A percentile compares a stretch with the other conserved stretches of the same genome.
phyloP scores from a whole-genome alignment of 2,329 filamentous ascomycete genomes.

The Chalaropsis thielavioides region DNA sequence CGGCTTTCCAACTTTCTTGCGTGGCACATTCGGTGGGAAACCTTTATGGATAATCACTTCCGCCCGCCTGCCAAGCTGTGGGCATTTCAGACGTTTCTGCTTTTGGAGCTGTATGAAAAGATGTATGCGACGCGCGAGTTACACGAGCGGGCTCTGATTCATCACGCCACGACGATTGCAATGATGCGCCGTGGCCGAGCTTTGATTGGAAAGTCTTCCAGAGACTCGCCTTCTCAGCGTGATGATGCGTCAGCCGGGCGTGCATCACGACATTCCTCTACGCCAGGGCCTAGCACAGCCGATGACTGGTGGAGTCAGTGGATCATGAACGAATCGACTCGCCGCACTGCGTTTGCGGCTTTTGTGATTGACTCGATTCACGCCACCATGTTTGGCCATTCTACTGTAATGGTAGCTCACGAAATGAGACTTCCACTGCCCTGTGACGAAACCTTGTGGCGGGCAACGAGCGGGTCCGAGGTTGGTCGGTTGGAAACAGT shows the following conservation, averaged over 20 bases:
- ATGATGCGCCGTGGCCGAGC: constrained; percentile 89
- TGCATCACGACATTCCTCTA: constrained; percentile 44
- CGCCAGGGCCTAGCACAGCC: constrained; percentile 49
- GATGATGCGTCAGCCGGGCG: constrained; percentile 40
- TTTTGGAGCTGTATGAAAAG: constrained; percentile 92
- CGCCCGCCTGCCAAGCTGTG: constrained; percentile 85
- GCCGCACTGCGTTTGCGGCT: constrained; percentile 79
- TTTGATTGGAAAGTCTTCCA: constrained; percentile 65
- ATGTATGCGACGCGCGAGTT: constrained; percentile 87
- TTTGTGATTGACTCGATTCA: constrained; percentile 94
- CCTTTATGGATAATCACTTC: constrained; percentile 84
- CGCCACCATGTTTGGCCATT: constrained; percentile 95
- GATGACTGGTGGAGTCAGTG: constrained; percentile 94
- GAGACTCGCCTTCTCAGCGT: constrained; percentile 66
- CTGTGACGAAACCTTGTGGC: constrained; percentile 87
- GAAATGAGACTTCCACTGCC: constrained; percentile 85
- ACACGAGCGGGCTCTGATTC: constrained; percentile 90
- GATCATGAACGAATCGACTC: constrained; percentile 86
- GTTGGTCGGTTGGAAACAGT: constrained; percentile 72
- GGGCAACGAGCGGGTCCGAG: constrained; percentile 73
- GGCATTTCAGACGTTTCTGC: constrained; percentile 81
- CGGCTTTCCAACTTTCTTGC: constrained; percentile 80
- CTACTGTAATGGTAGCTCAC: constrained; percentile 90
- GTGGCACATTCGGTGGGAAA: constrained; percentile 88
- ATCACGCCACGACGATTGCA: constrained; percentile 89